Evolutionary conservation across 148 eudicot genomes (phyloP).

Genomic region (Polygonum aviculare): DNA sequence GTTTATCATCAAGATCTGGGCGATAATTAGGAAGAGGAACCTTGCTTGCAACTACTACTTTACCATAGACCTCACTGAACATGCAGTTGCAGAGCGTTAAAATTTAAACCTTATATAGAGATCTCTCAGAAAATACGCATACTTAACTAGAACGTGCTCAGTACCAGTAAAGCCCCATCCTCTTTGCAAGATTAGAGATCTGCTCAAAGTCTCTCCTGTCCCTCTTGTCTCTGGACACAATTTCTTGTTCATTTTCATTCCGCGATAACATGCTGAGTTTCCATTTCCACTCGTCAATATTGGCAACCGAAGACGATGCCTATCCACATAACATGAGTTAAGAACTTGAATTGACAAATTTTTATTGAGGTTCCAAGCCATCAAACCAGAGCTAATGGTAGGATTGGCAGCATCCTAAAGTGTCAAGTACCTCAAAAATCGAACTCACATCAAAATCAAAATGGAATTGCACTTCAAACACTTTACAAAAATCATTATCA

Average conservation of each 20-base stretch:
- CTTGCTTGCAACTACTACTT: slow-evolving; percentile 93
- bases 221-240: slow-evolving; percentile 81
- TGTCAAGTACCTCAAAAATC: not conserved
- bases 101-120: not conserved
- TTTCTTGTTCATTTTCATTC: slow-evolving; percentile 75
- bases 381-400: not conserved
- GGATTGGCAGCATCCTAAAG: not conserved
- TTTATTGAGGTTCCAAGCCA: not conserved
- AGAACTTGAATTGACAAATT: slow-evolving; percentile 1
- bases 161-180: slow-evolving; percentile 95
- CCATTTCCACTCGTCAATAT: slow-evolving; percentile 99
- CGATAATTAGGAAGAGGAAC: slow-evolving; percentile 96
- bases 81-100: not conserved
- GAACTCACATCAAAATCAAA: not conserved
- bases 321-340: slow-evolving; percentile 17
- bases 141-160: slow-evolving; percentile 8
- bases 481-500: not conserved
- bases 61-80: slow-evolving; percentile 77
- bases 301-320: slow-evolving; percentile 96
- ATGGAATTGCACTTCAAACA: not conserved
- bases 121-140: not conserved
- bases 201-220: slow-evolving; percentile 90
- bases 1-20: slow-evolving; percentile 97
- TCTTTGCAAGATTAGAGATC: slow-evolving; percentile 82
- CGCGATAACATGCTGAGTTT: slow-evolving; percentile 80